Base-by-base conservation (phyloP, 345 rosid genomes). In the Ailanthus altissimus region DNA sequence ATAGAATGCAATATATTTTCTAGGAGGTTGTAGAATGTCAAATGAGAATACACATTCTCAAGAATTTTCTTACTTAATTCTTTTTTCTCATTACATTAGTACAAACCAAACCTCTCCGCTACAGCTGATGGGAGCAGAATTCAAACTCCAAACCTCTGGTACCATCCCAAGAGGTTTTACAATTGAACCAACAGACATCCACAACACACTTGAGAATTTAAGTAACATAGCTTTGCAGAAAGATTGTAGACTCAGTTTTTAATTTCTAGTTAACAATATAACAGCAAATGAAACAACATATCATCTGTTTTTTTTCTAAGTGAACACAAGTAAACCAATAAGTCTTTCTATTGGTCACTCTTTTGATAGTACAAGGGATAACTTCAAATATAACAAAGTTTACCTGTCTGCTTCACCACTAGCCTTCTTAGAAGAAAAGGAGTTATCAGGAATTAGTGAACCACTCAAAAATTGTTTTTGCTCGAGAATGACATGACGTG, bases 351-450 rank as follows among this genome's bases (percentile, higher is more conserved):
- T 70, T n/a, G 43, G 14, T 38, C 21, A 10, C 23, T 53, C 60
- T 13, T 56, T 16, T 25, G 21, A 25, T 43, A 72, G 14, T 16
- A 72, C 18, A 40, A 70, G 56, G 53, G 16, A 47, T 36, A 72
- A 26, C 42, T 46, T 16, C 15, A 65, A 21, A 65, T 50, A 49
- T 14, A 64, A 77, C 75, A 74, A 75, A 67, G 47, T 85, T 84
- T 81, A 90, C 98, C 91, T 94, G 59, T 91, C 91, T 65, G 83
- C 93, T 67, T 94, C 90, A 59, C 84, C 81, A 32, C 77, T 5
- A 67, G 63, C 70, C 89, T 86, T 89, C 79, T 86, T 89, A 56
- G 90, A 84, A 79, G 89, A 83, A 83, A 78, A 80, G 18, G 85
- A 73, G 70, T 73, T 86, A 70, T 88, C 90, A 2, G 91, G 89